Percentiles rank a stretch among this genome's conserved stretches.
Conservation (phyloP, 768 basidiomycete species). For the Trametes cingulata region DNA sequence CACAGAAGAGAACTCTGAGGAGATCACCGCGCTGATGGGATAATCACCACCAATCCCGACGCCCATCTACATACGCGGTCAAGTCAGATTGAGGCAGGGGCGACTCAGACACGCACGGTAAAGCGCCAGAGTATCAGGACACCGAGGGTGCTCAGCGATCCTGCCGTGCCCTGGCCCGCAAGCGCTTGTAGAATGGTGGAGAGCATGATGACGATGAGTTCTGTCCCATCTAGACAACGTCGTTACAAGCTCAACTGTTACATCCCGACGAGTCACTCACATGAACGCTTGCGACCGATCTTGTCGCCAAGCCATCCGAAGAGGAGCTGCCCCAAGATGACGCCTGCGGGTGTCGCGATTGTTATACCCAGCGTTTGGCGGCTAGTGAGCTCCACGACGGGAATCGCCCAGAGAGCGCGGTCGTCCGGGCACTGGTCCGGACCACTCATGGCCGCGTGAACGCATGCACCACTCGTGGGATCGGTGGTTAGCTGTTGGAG, state of each 20-base stretch:
- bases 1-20: slow-evolving; percentile 49
- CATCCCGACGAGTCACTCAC: slow-evolving; percentile 24
- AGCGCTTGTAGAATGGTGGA: slow-evolving; percentile 42
- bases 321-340: slow-evolving; percentile 41
- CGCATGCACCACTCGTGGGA: background rate
- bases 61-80: slow-evolving; percentile 26
- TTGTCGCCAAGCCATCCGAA: slow-evolving; percentile 50
- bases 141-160: slow-evolving; percentile 44
- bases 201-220: slow-evolving; percentile 41
- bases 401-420: no score
- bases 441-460: background rate
- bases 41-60: slow-evolving; percentile 51
- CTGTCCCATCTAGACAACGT: slow-evolving; percentile 42
- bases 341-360: slow-evolving; percentile 45
- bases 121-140: slow-evolving; percentile 48
- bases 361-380: slow-evolving; percentile 37
- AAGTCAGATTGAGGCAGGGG: background rate
- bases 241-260: background rate
- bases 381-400: no score
- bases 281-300: slow-evolving; percentile 43
- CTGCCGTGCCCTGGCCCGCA: slow-evolving; percentile 37
- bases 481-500: background rate
- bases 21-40: slow-evolving; percentile 47
- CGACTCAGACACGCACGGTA: slow-evolving; percentile 38
- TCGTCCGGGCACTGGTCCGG: background rate